Evolutionary conservation across 2,329 filamentous ascomycete species (phyloP), one percentile per base, ranked within the genome.

Genomic region (Phoma herbarum): DNA sequence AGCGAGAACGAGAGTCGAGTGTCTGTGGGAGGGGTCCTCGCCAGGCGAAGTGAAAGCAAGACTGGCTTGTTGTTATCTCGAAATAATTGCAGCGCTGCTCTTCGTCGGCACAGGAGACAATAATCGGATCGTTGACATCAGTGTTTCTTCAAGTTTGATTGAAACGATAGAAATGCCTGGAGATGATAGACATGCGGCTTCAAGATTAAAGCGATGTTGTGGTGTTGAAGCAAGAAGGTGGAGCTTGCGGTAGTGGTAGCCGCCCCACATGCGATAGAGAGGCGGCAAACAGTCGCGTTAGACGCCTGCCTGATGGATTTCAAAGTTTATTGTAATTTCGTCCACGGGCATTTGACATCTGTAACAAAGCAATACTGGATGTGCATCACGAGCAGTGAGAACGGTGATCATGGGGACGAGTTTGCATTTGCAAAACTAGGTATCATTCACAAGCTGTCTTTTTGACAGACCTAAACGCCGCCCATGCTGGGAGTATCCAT

Each of bases 381-480:
- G 20, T 16, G n/a, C 14, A 10, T 43, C 41, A 43, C 22, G n/a
- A 26, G 41, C 10, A 12, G 23, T 20, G 10, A 20, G 11, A 41
- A 11, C 35, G 37, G 11, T 41, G 11, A 22, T 62, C 52, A 63
- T 61, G 62, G 58, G 64, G 67, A 67, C 65, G 70, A 63, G 66
- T 67, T 59, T 71, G 66, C 69, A 73, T 73, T 75, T 68, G 63
- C 65, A 73, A 72, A 70, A 71, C 65, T 75, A 74, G 71, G 69
- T 75, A 71, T 74, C 72, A 75, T 75, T 75, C 67, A 71, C 69
- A 65, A 63, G 68, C 70, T 74, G 67, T 67, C 66, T 63, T 65
- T 65, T 60, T 52, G 70, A 73, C 65, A 73, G 65, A 68, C 73
- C 69, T 72, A 71, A 72, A 77, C 74, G 73, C 74, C 74, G 63